Conservation (phyloP, 1,284 basidiomycete species). For the Xanthoconium separans region DNA sequence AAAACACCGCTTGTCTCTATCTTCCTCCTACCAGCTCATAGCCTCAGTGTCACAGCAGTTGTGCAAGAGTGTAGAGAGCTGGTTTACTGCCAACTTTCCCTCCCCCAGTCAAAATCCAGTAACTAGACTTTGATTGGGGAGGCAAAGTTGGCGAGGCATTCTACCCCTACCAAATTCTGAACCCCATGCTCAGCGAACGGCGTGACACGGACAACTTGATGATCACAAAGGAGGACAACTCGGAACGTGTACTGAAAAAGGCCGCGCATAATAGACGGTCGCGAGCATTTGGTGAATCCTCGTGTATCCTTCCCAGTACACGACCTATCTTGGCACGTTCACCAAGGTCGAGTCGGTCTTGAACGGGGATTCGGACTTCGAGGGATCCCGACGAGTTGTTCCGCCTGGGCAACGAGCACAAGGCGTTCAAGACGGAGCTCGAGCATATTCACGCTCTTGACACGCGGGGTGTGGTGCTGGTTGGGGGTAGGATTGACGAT, state of each 20-base stretch:
- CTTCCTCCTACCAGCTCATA: not conserved
- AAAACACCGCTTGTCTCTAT: not conserved
- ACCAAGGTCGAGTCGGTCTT: constrained; percentile 41
- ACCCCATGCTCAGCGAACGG: too few species aligned
- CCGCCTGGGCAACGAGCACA: constrained; percentile 43
- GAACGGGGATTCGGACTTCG: constrained; percentile 34
- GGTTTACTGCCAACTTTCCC: not conserved
- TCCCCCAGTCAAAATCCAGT: not conserved
- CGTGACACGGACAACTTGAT: too few species aligned
- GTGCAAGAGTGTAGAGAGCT: not conserved
- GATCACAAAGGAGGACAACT: too few species aligned
- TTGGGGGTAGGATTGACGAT: not conserved
- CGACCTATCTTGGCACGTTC: constrained; percentile 49
- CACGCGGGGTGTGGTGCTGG: constrained; percentile 11
- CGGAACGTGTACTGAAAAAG: too few species aligned
- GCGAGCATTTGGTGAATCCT: too few species aligned
- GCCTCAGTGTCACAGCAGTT: not conserved
- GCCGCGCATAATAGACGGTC: too few species aligned
- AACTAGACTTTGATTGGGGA: too few species aligned
- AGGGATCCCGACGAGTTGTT: constrained; percentile 49
- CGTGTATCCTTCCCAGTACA: constrained; percentile 52
- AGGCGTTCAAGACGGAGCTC: constrained; percentile 45
- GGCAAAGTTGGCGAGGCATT: too few species aligned
- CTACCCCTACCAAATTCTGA: too few species aligned
- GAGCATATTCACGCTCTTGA: constrained; percentile 44